phyloP scores from a whole-genome alignment of 768 basidiomycete genomes.

The Xerocomus potaroensis region DNA sequence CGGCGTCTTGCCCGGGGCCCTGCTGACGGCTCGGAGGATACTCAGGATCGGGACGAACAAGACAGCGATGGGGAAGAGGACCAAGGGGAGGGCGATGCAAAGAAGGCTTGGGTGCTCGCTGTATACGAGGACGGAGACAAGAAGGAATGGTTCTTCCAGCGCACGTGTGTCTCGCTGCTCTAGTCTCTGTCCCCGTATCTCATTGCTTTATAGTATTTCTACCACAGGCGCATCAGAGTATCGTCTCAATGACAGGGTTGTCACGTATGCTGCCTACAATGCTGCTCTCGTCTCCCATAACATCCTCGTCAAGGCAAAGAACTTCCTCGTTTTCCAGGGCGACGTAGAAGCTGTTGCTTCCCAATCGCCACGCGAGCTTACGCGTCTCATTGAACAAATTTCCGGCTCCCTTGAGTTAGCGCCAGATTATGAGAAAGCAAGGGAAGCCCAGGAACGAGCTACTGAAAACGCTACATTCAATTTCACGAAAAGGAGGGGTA shows the following conservation, averaged over 20 bases:
- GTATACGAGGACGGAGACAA: slow-evolving; percentile 73
- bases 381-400: slow-evolving; percentile 92
- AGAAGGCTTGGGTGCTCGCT: slow-evolving; percentile 94
- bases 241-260: slow-evolving; percentile 72
- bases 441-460: slow-evolving; percentile 81
- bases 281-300: slow-evolving; percentile 83
- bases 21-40: too few relatives aligned
- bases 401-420: slow-evolving; percentile 90
- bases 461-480: slow-evolving; percentile 94
- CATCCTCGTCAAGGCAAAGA: slow-evolving; percentile 98
- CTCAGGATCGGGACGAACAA: slow-evolving; percentile 44
- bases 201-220: slow-evolving; percentile 60
- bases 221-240: slow-evolving; percentile 88
- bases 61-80: slow-evolving; percentile 41
- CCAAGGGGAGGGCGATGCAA: slow-evolving; percentile 78
- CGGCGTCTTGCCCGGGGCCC: too few relatives aligned
- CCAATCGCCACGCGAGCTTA: slow-evolving; percentile 86
- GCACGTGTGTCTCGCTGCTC: slow-evolving; percentile 63
- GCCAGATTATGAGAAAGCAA: slow-evolving; percentile 83
- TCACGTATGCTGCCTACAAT: slow-evolving; percentile 89
- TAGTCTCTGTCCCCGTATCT: not conserved
- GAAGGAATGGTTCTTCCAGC: slow-evolving; percentile 87
- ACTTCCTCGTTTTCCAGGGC: slow-evolving; percentile 98
- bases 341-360: slow-evolving; percentile 98
- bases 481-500: slow-evolving; percentile 90